Conservation (phyloP, 2,329 filamentous ascomycete species). For the Epichloe baconii region DNA sequence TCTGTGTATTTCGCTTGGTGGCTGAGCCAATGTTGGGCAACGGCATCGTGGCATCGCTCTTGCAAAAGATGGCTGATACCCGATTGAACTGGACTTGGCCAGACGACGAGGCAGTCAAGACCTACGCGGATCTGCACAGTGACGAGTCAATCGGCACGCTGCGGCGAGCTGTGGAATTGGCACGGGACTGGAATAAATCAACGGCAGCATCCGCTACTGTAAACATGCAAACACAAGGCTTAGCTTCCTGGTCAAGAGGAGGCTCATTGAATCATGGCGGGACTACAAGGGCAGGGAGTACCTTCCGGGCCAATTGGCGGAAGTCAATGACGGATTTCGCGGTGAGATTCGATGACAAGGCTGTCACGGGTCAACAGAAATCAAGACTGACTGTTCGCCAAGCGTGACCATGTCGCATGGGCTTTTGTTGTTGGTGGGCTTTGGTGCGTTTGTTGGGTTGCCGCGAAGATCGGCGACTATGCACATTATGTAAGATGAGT, state of each 20-base stretch:
- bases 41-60: constrained; percentile 19
- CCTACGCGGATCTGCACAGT: constrained; percentile 17
- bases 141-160: constrained; percentile 15
- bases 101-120: constrained; percentile 20
- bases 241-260: not conserved
- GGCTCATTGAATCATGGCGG: not conserved
- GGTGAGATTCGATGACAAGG: not conserved
- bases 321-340: not conserved
- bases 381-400: not conserved
- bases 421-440: too few relatives aligned
- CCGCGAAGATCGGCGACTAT: not conserved
- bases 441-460: not conserved
- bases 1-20: constrained; percentile 36
- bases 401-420: not conserved
- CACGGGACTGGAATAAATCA: constrained; percentile 2
- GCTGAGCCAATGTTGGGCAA: constrained; percentile 28
- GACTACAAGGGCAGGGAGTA: too few relatives aligned
- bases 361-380: not conserved
- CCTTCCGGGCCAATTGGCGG: too few relatives aligned
- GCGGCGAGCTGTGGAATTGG: constrained; percentile 13
- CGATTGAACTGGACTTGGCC: constrained; percentile 26
- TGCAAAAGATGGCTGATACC: constrained; percentile 13
- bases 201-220: not conserved
- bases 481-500: not conserved
- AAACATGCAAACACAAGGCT: not conserved